Conservation (phyloP, 768 basidiomycete species). For the Trametes sanguinea region DNA sequence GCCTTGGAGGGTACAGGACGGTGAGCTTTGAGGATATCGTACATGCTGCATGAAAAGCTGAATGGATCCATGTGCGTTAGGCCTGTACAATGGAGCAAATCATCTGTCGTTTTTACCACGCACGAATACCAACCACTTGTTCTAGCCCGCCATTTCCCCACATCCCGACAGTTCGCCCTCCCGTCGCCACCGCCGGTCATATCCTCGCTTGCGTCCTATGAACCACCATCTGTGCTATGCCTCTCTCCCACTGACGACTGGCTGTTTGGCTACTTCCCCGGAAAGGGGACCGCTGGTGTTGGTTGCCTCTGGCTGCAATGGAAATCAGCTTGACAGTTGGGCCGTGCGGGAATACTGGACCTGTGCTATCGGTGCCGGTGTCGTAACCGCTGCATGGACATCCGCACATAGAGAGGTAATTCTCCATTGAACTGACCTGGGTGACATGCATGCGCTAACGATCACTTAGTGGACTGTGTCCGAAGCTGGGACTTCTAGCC, state of each 20-base stretch:
- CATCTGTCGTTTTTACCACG: slow-evolving; percentile 68
- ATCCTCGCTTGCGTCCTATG: slow-evolving; percentile 50
- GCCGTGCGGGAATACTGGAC: slow-evolving; percentile 56
- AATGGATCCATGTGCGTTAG: slow-evolving; percentile 36
- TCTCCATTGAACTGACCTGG: not conserved
- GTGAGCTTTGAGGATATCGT: slow-evolving; percentile 36
- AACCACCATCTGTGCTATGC: slow-evolving; percentile 63
- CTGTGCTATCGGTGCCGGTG: slow-evolving; percentile 51
- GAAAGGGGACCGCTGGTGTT: slow-evolving; percentile 54
- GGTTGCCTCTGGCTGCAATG: slow-evolving; percentile 69
- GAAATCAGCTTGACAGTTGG: slow-evolving; percentile 64
- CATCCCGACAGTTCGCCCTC: slow-evolving; percentile 63
- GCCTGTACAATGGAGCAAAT: slow-evolving; percentile 70
- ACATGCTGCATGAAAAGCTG: not conserved
- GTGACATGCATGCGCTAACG: too few species aligned
- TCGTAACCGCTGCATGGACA: slow-evolving; percentile 66
- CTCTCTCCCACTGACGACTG: slow-evolving; percentile 59
- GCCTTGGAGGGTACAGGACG: slow-evolving; percentile 57
- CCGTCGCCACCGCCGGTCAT: slow-evolving; percentile 53
- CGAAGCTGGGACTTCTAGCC: slow-evolving; percentile 46
- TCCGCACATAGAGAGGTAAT: slow-evolving; percentile 60
- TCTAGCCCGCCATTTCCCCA: slow-evolving; percentile 66
- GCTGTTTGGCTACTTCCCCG: slow-evolving; percentile 78
- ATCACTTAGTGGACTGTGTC: slow-evolving; percentile 53
- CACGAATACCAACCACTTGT: slow-evolving; percentile 64